Base-by-base conservation (phyloP, 2,329 filamentous ascomycete species). In the Colletotrichum lini region DNA sequence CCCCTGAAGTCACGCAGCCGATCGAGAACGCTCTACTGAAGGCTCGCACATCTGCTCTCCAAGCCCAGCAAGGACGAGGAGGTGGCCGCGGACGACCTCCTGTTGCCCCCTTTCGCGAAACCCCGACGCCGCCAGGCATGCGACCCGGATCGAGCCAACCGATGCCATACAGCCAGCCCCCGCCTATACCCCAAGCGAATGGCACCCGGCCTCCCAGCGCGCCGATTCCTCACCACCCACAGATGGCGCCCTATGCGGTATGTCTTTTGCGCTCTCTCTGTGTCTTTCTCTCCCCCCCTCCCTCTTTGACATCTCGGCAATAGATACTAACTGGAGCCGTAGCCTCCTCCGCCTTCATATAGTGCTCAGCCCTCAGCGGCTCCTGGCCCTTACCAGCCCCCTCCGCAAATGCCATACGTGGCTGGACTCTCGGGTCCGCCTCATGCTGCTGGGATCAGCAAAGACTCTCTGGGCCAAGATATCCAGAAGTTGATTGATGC, bases 21-120 rank as follows among this genome's bases (percentile, higher is more conserved):
- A 98, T 99, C 75, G 96, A 99, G 81, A 97, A 94, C 81, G 95
- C 96, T 61, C 86, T 99, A 71, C 94, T 96, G 81, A 98, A 96
- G 81, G 94, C 93, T 16, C 84, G 87, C 73, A 89, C 88, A 6
- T 89, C 87, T 30, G 73, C 73, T 35, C 71, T 74, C 38, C 90
- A 92, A 73, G 85, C 84, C 45, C 85, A 90, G 73, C 88, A 90
- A 74, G 84, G 86, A 42, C 42, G 61, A 12, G 53, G 53, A 26
- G 40, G 42, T 38, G 71, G 73, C 18, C 64, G 71, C 9, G 63
- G 59, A 23, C 71, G 73, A 47, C 65, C 68, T n/a, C 47, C 44
- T 40, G 57, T 35, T 85, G 88, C 74, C 82, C 89, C 89, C 35
- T 93, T 92, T 82, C 89, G 91, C 66, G 89, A 93, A 73, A 95